Conservation (phyloP, 73 alveolate genomes). For the Symbiodinium natans region DNA sequence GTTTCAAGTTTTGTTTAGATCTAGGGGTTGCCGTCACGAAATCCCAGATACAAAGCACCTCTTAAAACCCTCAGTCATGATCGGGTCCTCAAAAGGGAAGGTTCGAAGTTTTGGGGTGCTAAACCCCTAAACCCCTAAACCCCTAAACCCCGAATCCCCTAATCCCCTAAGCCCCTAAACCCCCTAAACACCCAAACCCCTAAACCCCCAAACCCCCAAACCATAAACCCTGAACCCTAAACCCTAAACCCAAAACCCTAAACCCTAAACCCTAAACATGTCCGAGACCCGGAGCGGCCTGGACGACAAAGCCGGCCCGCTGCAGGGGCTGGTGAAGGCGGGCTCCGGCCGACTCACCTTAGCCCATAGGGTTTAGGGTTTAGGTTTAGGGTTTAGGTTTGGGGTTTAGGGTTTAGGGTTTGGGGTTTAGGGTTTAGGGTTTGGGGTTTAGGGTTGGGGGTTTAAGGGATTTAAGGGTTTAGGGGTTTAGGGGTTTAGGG, state of each 20-base stretch:
- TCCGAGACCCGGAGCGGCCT: neutral
- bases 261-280: neutral
- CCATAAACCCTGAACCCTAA: neutral
- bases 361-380: too few relatives aligned
- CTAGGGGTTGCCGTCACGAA: too few relatives aligned
- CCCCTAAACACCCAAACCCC: neutral
- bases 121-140: neutral
- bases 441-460: neutral
- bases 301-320: slow-evolving; percentile 3
- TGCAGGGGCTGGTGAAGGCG: neutral
- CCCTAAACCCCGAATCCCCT: neutral
- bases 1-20: neutral
- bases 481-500: too few relatives aligned
- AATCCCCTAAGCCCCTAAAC: neutral
- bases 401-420: too few relatives aligned
- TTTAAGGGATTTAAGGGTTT: neutral
- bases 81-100: neutral
- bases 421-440: too few relatives aligned
- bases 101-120: neutral
- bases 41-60: neutral
- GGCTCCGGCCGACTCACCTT: too few relatives aligned
- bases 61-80: neutral
- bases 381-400: too few relatives aligned
- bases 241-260: neutral
- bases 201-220: neutral